Evolutionary conservation across 2,329 filamentous ascomycete genomes (phyloP).

Genomic region (Hypoxylon sp.): DNA sequence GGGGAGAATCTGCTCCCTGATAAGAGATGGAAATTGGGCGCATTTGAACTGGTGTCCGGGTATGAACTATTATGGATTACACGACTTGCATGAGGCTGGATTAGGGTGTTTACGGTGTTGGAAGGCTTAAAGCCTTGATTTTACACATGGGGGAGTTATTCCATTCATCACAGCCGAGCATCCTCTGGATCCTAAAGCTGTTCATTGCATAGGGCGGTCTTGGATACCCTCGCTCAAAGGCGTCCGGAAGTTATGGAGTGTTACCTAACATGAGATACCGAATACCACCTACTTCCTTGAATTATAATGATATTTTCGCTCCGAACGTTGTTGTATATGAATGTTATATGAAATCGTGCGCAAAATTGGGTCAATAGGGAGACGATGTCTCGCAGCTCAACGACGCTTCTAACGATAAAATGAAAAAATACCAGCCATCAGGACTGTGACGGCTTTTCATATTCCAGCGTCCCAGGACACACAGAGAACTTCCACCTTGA

Average conservation of each 20-base stretch:
- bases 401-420: too few species aligned
- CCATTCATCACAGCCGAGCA: constrained; percentile 4
- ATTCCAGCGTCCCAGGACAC: too few species aligned
- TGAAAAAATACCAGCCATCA: too few species aligned
- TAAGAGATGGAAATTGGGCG: constrained; percentile 13
- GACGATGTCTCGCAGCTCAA: too few species aligned
- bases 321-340: not conserved
- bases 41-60: not conserved
- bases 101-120: constrained; percentile 28
- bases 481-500: too few species aligned
- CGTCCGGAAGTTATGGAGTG: constrained; percentile 29
- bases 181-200: not conserved
- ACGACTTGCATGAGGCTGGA: constrained; percentile 34
- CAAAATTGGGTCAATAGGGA: not conserved
- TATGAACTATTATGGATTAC: constrained; percentile 16
- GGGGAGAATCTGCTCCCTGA: constrained; percentile 3
- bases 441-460: too few species aligned
- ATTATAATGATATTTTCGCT: not conserved
- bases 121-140: constrained; percentile 30
- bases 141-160: constrained; percentile 6
- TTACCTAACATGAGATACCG: constrained; percentile 25
- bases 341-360: not conserved
- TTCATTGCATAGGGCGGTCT: constrained; percentile 26
- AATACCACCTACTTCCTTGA: constrained; percentile 18
- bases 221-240: constrained; percentile 40